Conservation (phyloP, 2,329 filamentous ascomycete species). For the Exophiala spinifera region DNA sequence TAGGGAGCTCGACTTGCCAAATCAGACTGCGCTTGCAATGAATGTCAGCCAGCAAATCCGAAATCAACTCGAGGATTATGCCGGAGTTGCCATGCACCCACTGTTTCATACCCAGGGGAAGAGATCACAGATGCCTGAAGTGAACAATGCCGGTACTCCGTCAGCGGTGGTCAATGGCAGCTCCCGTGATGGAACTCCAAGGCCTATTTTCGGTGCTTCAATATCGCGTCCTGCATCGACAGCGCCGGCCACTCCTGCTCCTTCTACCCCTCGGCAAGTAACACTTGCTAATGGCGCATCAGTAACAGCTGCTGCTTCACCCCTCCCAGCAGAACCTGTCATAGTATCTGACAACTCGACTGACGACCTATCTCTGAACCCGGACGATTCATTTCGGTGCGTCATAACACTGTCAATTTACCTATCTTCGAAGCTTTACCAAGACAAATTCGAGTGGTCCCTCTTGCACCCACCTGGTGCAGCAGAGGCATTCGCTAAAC, state of each 20-base stretch:
- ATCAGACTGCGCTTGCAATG: conserved; percentile 63
- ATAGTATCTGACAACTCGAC: conserved; percentile 8
- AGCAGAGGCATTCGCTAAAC: conserved; percentile 85
- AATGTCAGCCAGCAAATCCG: conserved; percentile 93
- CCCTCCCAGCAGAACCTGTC: conserved; percentile 44
- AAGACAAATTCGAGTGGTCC: conserved; percentile 98
- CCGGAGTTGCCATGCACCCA: conserved; percentile 87
- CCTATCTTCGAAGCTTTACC: conserved; percentile 84
- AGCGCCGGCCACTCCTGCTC: conserved; percentile 27
- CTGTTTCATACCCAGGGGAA: conserved; percentile 67
- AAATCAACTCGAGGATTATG: conserved; percentile 92
- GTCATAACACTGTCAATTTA: conserved; percentile 90
- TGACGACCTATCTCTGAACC: conserved; percentile 60
- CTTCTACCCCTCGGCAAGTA: conserved; percentile 52
- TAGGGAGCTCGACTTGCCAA: conserved; percentile 87
- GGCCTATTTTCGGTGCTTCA: conserved; percentile 31
- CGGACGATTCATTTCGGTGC: conserved; percentile 91
- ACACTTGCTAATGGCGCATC: conserved; percentile 40
- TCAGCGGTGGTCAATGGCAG: conserved; percentile 37
- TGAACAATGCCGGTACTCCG: conserved; percentile 33
- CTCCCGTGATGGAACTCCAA: conserved; percentile 53
- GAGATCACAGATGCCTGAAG: conserved; percentile 33
- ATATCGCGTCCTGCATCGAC: conserved; percentile 27
- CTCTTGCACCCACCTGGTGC: conserved; percentile 86
- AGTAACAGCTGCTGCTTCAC: conserved; percentile 67